Base-by-base conservation (phyloP, 1,284 basidiomycete species). In the Cryptococcus sp. region DNA sequence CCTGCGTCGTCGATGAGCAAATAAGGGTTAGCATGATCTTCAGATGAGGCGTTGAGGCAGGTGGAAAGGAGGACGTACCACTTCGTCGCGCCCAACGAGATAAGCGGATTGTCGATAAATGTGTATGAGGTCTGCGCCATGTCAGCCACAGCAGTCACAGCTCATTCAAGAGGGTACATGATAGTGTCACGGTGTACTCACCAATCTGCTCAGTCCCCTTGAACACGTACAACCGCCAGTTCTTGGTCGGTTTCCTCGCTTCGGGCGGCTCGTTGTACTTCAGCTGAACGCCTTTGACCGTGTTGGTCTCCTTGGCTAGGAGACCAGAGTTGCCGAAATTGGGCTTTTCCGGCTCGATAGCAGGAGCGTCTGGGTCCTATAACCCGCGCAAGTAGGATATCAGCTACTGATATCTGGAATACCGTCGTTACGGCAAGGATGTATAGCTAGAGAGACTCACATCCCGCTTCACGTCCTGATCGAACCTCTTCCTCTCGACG, bases 181-280 rank as follows among this genome's bases (percentile, higher is more conserved):
- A n/a, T n/a, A n/a, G n/a, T n/a, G n/a, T n/a, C n/a, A n/a, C n/a
- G n/a, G n/a, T n/a, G 17, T 54, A 82, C 89, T 78, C 73, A 94
- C 94, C 93, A 54, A 89, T 83, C 83, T 97, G 91, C 67, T 96
- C 91, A 53, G 85, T 85, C 22, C 90, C 93, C 77, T 97, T 97
- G 83, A 98, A 99, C 42, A 97, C 93, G 75, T 98, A 99, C 62
- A 99, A 72, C 70, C 96, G 83, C 96, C 96, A 99, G 22, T 89
- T 89, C 41, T 89, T 79, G 3, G 83, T 80, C 4, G 96, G 95
- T 72, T 94, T 96, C 64, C 94, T 83, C 23, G 96, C 96, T 81
- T 99, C 96, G 1, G 95, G 93, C 13, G 96, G 96, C 77, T 99
- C 96, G 68, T 98, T 95, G 75, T 99, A 99, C 78, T 99, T 99